These are phyloP conservation scores for Colletotrichum kahawae DNA, from an alignment of 2,329 filamentous ascomycete genomes.

Conservation along the genomic window DNA sequence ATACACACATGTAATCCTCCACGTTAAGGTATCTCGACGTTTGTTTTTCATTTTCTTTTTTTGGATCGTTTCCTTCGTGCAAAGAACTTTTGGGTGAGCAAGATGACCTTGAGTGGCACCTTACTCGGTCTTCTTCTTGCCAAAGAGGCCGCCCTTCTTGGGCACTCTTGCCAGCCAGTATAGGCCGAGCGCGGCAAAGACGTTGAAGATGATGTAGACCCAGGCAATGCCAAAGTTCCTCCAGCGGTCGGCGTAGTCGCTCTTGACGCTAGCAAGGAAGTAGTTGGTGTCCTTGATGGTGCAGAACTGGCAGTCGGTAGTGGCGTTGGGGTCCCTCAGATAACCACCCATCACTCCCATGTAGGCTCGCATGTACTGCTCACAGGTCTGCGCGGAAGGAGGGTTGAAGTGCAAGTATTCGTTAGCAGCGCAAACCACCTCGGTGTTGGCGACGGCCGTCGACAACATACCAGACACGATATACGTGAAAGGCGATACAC, in stretches of 20 bases:
- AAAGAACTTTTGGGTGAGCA: not conserved
- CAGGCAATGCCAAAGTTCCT: constrained; percentile 71
- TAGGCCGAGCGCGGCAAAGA: constrained; percentile 56
- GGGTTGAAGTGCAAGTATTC: constrained; percentile 75
- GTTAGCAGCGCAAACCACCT: constrained; percentile 69
- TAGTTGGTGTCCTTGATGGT: constrained; percentile 54
- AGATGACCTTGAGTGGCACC: not conserved
- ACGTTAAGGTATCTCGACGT: not conserved
- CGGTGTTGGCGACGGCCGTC: constrained; percentile 70
- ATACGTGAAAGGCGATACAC: constrained; percentile 83
- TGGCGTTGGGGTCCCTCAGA: constrained; percentile 54
- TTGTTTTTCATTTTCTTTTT: not conserved
- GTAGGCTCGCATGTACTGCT: constrained; percentile 60
- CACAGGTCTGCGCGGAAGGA: constrained; percentile 61
- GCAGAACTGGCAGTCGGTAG: constrained; percentile 61
- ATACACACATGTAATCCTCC: not conserved
- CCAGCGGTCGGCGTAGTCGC: constrained; percentile 66
- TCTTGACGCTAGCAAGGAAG: constrained; percentile 52
- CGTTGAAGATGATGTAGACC: constrained; percentile 64
- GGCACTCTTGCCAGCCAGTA: constrained; percentile 61
- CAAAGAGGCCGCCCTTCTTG: constrained; percentile 37
- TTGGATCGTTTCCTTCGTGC: not conserved
- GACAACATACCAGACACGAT: constrained; percentile 75
- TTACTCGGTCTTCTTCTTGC: constrained; percentile 37
- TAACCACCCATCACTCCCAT: constrained; percentile 56